phyloP scores from a whole-genome alignment of 2,329 filamentous ascomycete species.

The Aspergillus pseudoviridinutans region DNA sequence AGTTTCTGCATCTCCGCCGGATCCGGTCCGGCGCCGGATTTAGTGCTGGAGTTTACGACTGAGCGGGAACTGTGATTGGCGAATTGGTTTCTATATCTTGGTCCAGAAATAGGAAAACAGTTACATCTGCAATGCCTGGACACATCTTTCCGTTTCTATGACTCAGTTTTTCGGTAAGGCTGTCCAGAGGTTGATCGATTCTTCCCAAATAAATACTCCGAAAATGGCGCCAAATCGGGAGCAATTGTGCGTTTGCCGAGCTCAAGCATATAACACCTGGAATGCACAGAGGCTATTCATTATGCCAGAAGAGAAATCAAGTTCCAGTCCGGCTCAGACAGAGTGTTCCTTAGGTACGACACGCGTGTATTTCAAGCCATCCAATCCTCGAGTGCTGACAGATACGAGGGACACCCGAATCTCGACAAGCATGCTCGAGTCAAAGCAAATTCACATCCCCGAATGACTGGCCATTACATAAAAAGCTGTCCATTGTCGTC shows the following conservation, averaged over 20 bases:
- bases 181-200: not conserved
- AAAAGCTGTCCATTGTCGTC: constrained; percentile 27
- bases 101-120: not conserved
- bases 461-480: constrained; percentile 4
- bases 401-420: not conserved
- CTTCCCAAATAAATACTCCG: not conserved
- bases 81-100: not conserved
- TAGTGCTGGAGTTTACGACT: not conserved
- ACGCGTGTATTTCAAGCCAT: not conserved
- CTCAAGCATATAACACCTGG: not conserved
- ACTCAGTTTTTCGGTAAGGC: not conserved
- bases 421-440: not conserved
- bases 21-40: not conserved
- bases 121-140: not conserved
- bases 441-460: not conserved
- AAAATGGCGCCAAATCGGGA: not conserved
- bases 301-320: not conserved
- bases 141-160: not conserved
- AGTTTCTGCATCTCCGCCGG: not conserved
- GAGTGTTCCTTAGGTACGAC: not conserved
- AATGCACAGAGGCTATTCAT: not conserved
- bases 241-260: not conserved
- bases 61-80: constrained; percentile 3
- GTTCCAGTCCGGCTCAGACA: not conserved
- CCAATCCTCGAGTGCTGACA: not conserved